Evolutionary conservation across 805 yeast species (phyloP), one percentile per base, ranked within the genome.

Genomic region (Zygosaccharomyces siamensis): DNA sequence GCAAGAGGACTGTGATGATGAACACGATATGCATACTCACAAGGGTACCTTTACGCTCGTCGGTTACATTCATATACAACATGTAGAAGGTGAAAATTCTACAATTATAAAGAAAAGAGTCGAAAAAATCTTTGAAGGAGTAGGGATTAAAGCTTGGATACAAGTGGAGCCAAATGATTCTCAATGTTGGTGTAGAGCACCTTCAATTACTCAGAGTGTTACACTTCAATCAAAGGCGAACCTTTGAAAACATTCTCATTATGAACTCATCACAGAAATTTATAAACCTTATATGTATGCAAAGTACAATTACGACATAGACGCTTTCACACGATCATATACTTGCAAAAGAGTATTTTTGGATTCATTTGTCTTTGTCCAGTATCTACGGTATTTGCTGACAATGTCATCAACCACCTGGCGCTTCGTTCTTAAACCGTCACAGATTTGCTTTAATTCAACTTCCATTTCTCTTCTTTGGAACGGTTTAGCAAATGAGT

Each of bases 401-500:
- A 84, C 62, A 39, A 83, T 77, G 55, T 80, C 81, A 3, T 65
- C 60, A 2, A 83, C 59, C 0, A 89, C 93, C 10, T 71, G 73
- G 2, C 70, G 70, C 56, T 78, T 80, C 1, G 77, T 63, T 30
- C 72, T 68, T 4, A 59, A 55, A 0, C 97, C 97, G 0, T 76
- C 74, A 46, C 90, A 85, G 3, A 93, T 86, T 33, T 75, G 73
- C 47, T 72, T 77, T 59, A 93, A 71, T 43, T 80, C 77, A 12
- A 64, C 69, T 61, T 93, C 99, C 64, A 93, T 71, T 38, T 79
- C 80, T 46, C 84, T 81, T 47, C 99, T 72, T 51, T 93, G 68
- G 57, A 86, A 86, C 3, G 99, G 99, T 59, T 93, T 92, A 0
- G 97, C 84, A 51, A 93, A 72, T 1, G 92, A 83, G 58, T 89